Evolutionary conservation across 139 green algal species (phyloP).

Genomic region (Chlorella ohadii): DNA sequence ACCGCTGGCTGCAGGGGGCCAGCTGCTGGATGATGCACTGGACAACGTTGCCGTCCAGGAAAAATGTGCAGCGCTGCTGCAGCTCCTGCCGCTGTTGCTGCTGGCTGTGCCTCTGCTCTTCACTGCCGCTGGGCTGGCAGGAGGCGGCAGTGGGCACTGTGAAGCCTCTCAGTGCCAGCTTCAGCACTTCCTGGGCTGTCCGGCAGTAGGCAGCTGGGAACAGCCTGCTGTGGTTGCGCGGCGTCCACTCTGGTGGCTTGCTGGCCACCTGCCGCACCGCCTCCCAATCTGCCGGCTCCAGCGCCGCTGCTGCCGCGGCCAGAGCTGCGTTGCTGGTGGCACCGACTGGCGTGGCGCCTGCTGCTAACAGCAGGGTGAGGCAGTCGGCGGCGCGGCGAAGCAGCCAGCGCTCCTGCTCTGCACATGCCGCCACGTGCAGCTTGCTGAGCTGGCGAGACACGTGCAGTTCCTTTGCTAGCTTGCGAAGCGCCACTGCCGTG

Average conservation of each 20-base stretch:
- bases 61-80: background rate
- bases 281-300: constrained; percentile 3
- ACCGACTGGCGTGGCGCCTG: background rate
- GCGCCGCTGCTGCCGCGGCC: background rate
- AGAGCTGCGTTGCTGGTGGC: background rate
- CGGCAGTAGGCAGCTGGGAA: background rate
- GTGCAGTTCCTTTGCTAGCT: constrained; percentile 4
- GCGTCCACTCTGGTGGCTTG: background rate
- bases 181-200: background rate
- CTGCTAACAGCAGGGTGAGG: constrained; percentile 5
- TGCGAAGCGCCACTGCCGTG: background rate
- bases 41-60: background rate
- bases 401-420: constrained; percentile 12
- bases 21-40: background rate
- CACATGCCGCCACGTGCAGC: constrained; percentile 9
- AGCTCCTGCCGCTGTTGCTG: background rate
- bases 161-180: constrained; percentile 5
- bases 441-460: constrained; percentile 13
- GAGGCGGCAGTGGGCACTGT: background rate
- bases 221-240: background rate
- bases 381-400: constrained; percentile 5
- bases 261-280: background rate
- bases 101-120: background rate
- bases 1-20: background rate
- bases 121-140: background rate